Percentiles rank a stretch among this genome's conserved stretches.
Evolutionary conservation across 371 early-diverging fungal genomes (phyloP).

Genomic region (Basidiobolus heterosporus): DNA sequence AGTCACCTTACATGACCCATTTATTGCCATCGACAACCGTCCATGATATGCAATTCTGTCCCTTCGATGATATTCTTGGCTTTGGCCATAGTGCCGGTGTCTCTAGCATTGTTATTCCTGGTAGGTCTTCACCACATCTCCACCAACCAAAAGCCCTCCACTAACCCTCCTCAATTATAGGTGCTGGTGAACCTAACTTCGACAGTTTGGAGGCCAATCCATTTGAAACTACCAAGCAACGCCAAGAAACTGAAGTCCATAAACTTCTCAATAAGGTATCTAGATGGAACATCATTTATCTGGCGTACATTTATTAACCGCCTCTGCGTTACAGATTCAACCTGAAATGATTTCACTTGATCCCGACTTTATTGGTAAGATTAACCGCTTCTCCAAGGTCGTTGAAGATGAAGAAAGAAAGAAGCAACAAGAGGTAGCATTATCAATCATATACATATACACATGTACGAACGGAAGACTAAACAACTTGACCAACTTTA

Average conservation of each 20-base stretch:
- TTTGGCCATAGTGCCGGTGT: conserved; percentile 77
- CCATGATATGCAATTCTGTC: conserved; percentile 59
- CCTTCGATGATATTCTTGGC: conserved; percentile 95
- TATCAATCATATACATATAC: neutral
- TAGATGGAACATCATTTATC: conserved; percentile 6
- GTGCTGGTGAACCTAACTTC: conserved; percentile 91
- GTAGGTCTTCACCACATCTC: conserved; percentile 11
- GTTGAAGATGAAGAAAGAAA: conserved; percentile 26
- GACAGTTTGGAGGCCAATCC: conserved; percentile 90
- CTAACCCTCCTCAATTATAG: conserved; percentile 5
- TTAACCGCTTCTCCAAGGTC: conserved; percentile 34
- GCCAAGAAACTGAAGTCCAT: conserved; percentile 86
- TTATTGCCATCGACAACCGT: conserved; percentile 36
- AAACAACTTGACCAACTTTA: conserved; percentile 24
- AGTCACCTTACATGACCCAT: conserved; percentile 82
- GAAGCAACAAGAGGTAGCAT: neutral
- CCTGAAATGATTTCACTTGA: conserved; percentile 81
- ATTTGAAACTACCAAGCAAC: conserved; percentile 78
- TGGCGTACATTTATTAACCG: neutral
- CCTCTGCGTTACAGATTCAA: conserved; percentile 27
- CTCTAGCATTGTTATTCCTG: conserved; percentile 78
- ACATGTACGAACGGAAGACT: conserved; percentile 5
- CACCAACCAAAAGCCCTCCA: neutral
- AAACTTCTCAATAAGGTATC: conserved; percentile 75
- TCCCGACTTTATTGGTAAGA: conserved; percentile 51